Evolutionary conservation across 1,139 yeast genomes (phyloP), one percentile per base, ranked within the genome.

Genomic region (Geotrichum bryndzae): DNA sequence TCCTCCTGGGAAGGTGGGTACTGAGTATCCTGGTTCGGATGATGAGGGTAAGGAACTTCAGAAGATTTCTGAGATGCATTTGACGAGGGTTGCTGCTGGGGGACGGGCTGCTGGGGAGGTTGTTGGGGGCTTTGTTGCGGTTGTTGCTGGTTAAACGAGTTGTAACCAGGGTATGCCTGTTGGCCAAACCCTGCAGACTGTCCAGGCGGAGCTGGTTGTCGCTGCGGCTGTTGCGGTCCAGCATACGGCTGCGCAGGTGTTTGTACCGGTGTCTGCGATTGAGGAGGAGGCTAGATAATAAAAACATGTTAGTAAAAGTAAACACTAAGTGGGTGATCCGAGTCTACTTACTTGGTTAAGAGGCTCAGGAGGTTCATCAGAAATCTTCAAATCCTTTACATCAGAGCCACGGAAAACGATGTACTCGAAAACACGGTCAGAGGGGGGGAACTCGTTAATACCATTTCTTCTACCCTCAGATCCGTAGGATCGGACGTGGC

Each of bases 361-460:
- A 3, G 73, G 68, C 4, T 68, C 66, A 63, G 82, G 77, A 10
- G 86, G 83, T 41, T 79, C 79, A 66, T 90, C 97, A 70, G 92
- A 81, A 65, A 94, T 96, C 66, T 86, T 84, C 74, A 94, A 81
- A 71, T 90, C 97, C 76, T 90, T 88, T 51, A 94, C 98, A 70
- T 92, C 98, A 50, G 90, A 85, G 51, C 99, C 99, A 68, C 95
- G 84, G 73, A 94, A 89, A 58, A 88, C 91, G 64, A 94, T 92
- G 66, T 84, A 84, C 54, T 90, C 94, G 73, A 85, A 90, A 23
- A 88, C 81, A 59, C 86, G 89, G 53, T 80, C 80, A 18, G 88
- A 84, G 5, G 97, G 90, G 62, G 86, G 83, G 54, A 91, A 86
- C 73, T 90, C 96, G 66, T 82, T 80, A 29, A 81, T 74, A 73